Base-by-base conservation (phyloP, 768 basidiomycete genomes). In the Pleurotus salmoneostramineus region DNA sequence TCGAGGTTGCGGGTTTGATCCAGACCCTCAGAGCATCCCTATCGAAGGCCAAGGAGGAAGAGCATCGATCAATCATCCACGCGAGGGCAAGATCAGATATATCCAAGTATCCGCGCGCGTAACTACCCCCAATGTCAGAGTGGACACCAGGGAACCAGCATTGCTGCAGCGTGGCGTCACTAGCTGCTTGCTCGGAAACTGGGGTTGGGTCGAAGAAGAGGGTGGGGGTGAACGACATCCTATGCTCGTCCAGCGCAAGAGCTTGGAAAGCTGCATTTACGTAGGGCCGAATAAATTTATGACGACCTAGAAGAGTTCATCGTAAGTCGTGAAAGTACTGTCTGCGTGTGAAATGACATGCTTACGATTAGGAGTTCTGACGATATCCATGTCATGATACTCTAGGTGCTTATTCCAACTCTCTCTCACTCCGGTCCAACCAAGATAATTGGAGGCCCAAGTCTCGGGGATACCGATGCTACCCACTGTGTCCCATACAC, bases 81-180 rank as follows among this genome's bases (percentile, higher is more conserved):
- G 62, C 57, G 15, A 66, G 59, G 15, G 63, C 37, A 3, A 63
- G 32, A 27, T 65, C 62, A 2, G 37, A 40, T 10, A 40, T 40
- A 36, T 59, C 40, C n/a, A 60, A 57, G 50, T 60, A 57, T 36
- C 57, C 56, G 31, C 32, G 50, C 21, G 33, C 57, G 14, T 60
- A 66, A 27, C 61, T 57, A 15, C 63, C 64, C 6, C 63, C 61
- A 12, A 62, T 56, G 48, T 64, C 64, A 3, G 64, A 62, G 43
- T 69, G 68, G 14, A 49, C 58, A 1, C 69, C 69, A 2, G 66
- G 57, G 50, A 70, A 68, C 66, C 66, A 70, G 2, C 56, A 49
- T 60, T 70, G 54, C 27, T 60, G 27, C 5, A 58, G 33, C 11
- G 49, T n/a, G 10, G 47, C 47, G 17, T 51, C 15, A 14, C 35